These are phyloP conservation scores for Tolypocladium nubicola DNA, from an alignment of 2,329 filamentous ascomycete genomes.

Conservation along the genomic window DNA sequence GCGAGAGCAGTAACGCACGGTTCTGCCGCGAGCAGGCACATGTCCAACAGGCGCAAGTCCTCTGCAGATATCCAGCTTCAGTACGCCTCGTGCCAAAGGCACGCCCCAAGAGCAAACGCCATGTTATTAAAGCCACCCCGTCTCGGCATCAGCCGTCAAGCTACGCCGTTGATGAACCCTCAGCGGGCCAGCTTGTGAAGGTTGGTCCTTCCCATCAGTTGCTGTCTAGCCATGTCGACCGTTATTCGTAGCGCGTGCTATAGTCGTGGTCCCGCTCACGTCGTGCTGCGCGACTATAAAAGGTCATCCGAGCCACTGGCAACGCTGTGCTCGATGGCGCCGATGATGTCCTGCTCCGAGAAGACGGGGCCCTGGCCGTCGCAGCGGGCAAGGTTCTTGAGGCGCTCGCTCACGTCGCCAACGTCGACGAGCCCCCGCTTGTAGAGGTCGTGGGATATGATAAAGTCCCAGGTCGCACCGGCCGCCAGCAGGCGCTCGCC, in stretches of 20 bases:
- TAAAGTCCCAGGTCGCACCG: constrained; percentile 80
- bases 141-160: background rate
- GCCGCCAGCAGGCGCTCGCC: constrained; percentile 64
- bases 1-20: background rate
- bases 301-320: constrained; percentile 71
- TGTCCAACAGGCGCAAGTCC: background rate
- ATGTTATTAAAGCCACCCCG: background rate
- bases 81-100: background rate
- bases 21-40: background rate
- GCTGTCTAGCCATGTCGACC: background rate
- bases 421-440: constrained; percentile 72
- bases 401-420: constrained; percentile 64
- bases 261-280: background rate
- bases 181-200: background rate
- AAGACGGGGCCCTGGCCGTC: constrained; percentile 87
- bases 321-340: constrained; percentile 70
- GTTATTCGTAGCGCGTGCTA: background rate
- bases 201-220: background rate
- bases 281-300: constrained; percentile 12
- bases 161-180: background rate
- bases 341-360: constrained; percentile 60
- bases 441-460: constrained; percentile 70
- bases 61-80: background rate
- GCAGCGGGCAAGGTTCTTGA: constrained; percentile 67
- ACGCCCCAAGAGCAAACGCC: background rate